These are phyloP conservation scores for Ceratobasidium sp. DNA, from an alignment of 1,284 basidiomycete genomes.

Conservation along the genomic window DNA sequence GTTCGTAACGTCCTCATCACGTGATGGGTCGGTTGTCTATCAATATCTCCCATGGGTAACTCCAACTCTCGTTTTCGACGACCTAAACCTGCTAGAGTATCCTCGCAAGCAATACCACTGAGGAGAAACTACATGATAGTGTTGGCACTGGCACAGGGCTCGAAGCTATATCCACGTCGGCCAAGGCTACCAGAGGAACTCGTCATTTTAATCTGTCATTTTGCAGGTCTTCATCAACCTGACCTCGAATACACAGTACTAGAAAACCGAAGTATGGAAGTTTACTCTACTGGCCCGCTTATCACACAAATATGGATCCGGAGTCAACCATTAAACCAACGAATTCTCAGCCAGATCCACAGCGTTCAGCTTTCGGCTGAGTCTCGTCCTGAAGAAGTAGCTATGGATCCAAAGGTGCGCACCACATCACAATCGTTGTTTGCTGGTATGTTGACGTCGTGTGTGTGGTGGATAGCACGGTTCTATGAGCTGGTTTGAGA, in stretches of 20 bases:
- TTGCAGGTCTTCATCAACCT: neutral
- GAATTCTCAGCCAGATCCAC: conserved; percentile 19
- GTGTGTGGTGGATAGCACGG: neutral
- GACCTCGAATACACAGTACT: neutral
- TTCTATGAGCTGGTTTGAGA: conserved; percentile 31
- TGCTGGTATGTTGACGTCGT: neutral
- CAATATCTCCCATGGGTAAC: neutral
- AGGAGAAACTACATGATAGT: conserved; percentile 23
- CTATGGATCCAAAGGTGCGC: conserved; percentile 8
- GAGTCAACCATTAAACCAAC: conserved; percentile 1
- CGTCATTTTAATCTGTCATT: conserved; percentile 25
- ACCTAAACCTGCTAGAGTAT: neutral
- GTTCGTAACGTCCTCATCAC: no score
- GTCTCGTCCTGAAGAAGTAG: conserved; percentile 15
- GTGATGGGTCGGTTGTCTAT: neutral
- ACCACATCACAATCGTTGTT: neutral
- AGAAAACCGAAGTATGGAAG: neutral
- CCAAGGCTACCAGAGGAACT: conserved; percentile 28
- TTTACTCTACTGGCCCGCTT: neutral
- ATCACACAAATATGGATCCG: neutral
- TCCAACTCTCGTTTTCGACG: neutral
- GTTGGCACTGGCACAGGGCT: conserved; percentile 12
- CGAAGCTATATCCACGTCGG: conserved; percentile 4
- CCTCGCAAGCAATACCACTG: conserved; percentile 28
- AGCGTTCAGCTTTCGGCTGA: conserved; percentile 5